These are phyloP conservation scores for Paramyrothecium sp. DNA, from an alignment of 2,329 filamentous ascomycete species.

Conservation along the genomic window DNA sequence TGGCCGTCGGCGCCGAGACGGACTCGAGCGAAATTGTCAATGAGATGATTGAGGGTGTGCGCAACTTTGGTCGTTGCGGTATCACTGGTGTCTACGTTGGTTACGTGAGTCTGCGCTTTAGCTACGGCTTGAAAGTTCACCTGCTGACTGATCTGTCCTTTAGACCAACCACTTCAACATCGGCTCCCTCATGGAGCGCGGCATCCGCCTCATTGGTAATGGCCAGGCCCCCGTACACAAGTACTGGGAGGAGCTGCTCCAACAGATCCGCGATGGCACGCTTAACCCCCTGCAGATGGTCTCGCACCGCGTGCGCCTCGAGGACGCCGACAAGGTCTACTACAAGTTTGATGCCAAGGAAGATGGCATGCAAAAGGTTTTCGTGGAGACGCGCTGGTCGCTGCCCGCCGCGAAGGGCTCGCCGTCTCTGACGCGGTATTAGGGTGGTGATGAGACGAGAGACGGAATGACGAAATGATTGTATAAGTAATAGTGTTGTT, in stretches of 20 bases:
- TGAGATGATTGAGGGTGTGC: conserved; percentile 74
- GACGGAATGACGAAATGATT: not conserved
- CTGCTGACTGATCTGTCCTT: not conserved
- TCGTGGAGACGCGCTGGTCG: conserved; percentile 58
- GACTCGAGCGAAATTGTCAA: conserved; percentile 81
- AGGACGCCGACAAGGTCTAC: conserved; percentile 70
- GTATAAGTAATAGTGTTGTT: not conserved
- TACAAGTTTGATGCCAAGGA: conserved; percentile 59
- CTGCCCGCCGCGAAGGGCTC: conserved; percentile 40
- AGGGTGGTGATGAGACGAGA: not conserved
- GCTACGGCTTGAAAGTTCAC: not conserved
- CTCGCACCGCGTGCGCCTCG: conserved; percentile 72
- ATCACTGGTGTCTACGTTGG: conserved; percentile 71
- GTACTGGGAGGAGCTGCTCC: conserved; percentile 79
- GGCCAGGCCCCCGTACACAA: conserved; percentile 72
- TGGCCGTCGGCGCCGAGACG: conserved; percentile 68
- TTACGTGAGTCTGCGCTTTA: conserved; percentile 40
- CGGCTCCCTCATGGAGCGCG: conserved; percentile 80
- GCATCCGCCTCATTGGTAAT: conserved; percentile 73
- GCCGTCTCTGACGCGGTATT: conserved; percentile 43
- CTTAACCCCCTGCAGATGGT: conserved; percentile 80
- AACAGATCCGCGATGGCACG: conserved; percentile 62
- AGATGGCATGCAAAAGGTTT: conserved; percentile 81
- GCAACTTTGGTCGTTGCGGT: conserved; percentile 71
- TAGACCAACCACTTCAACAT: conserved; percentile 62